A percentile compares a stretch with the other conserved stretches of the same genome.
Evolutionary conservation across 2,329 filamentous ascomycete genomes (phyloP).

Genomic region (Fusarium foetens): DNA sequence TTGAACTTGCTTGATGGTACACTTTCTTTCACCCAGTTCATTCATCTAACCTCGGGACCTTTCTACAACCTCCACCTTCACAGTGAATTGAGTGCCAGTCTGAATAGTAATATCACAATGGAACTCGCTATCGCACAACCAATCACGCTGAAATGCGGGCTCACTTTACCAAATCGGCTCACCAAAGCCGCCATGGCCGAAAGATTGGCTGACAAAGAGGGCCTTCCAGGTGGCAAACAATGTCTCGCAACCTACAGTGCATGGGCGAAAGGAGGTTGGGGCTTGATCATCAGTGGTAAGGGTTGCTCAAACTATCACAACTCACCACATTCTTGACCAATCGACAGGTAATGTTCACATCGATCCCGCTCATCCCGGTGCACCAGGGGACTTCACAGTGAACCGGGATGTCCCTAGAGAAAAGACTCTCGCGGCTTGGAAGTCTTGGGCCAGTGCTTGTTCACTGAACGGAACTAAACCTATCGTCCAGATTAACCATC

Average conservation of each 20-base stretch:
- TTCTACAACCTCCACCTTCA: background rate
- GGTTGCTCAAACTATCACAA: accelerated
- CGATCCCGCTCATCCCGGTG: background rate
- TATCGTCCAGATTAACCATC: background rate
- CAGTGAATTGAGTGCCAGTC: background rate
- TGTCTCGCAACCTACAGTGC: background rate
- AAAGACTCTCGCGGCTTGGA: background rate
- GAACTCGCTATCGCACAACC: background rate
- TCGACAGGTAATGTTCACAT: background rate
- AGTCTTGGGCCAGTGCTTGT: background rate
- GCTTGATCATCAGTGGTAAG: background rate
- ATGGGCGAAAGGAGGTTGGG: background rate
- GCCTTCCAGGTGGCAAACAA: background rate
- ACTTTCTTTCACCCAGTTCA: accelerated
- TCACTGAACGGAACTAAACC: background rate
- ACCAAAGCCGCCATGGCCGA: background rate
- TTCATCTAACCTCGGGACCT: too few relatives aligned
- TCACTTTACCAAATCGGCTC: background rate
- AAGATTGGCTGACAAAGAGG: background rate
- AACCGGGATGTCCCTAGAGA: background rate
- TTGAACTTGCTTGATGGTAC: too few relatives aligned
- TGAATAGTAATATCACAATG: accelerated
- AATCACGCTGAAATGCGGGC: background rate
- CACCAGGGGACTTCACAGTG: background rate
- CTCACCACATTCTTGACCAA: background rate